Percentiles rank a stretch among this genome's conserved stretches.
Evolutionary conservation across 768 basidiomycete genomes (phyloP).

Genomic region (Rhodosporidiobolus odoratus): DNA sequence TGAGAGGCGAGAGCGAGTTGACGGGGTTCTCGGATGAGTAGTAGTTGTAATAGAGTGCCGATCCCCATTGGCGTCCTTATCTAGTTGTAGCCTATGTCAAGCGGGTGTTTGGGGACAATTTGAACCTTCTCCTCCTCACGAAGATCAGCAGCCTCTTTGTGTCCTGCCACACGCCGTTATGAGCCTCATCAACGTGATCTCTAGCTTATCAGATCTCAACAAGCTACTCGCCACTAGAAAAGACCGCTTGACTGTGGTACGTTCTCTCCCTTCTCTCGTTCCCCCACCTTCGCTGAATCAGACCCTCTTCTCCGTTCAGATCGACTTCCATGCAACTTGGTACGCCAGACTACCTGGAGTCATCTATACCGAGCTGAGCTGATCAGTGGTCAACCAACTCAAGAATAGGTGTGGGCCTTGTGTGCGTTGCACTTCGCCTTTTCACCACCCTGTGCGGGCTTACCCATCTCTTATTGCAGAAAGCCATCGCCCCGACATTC

Average conservation of each 20-base stretch:
- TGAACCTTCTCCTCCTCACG: no score
- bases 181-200: slow-evolving; percentile 28
- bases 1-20: slow-evolving; percentile 10
- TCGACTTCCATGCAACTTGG: slow-evolving; percentile 34
- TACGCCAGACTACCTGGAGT: no score
- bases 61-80: neutral
- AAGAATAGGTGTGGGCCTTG: slow-evolving; percentile 34
- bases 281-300: neutral
- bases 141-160: no score
- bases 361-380: no score
- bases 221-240: slow-evolving; percentile 21
- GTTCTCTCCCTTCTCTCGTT: neutral
- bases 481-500: slow-evolving; percentile 47
- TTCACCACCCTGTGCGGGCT: neutral
- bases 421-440: neutral
- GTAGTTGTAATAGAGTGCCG: neutral
- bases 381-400: no score
- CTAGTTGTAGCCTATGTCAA: neutral
- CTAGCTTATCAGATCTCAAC: slow-evolving; percentile 9
- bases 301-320: neutral
- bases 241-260: slow-evolving; percentile 20
- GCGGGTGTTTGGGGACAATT: no score
- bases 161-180: slow-evolving; percentile 28
- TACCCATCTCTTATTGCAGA: neutral
- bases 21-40: no score